A percentile compares a stretch with the other conserved stretches of the same genome.
Evolutionary conservation across 192 early-diverging fungal genomes (phyloP).

Genomic region (Piromyces finnis): DNA sequence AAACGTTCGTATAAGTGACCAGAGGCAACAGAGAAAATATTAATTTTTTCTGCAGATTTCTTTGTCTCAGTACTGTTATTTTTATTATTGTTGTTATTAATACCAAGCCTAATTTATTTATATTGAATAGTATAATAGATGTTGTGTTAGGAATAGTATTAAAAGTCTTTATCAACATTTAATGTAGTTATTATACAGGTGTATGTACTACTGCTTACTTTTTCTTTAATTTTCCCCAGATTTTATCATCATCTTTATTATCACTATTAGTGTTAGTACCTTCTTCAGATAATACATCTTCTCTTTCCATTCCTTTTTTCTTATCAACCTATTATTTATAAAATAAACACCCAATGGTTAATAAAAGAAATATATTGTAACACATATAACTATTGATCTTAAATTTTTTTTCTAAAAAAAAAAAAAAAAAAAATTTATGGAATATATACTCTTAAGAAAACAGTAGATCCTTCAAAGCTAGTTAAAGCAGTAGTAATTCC

Average conservation of each 20-base stretch:
- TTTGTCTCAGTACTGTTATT: background rate
- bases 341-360: too few species aligned
- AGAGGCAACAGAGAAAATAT: conserved; percentile 95
- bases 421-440: too few species aligned
- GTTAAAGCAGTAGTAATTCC: background rate
- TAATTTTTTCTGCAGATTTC: conserved; percentile 34
- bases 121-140: too few species aligned
- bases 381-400: too few species aligned
- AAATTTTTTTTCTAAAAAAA: too few species aligned
- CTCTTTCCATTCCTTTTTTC: conserved; percentile 59
- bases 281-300: conserved; percentile 39
- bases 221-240: conserved; percentile 40
- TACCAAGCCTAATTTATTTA: conserved; percentile 2
- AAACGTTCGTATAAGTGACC: conserved; percentile 97
- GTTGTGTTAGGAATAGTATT: too few species aligned
- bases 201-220: too few species aligned
- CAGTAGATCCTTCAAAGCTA: background rate
- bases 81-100: too few species aligned
- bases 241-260: conserved; percentile 4
- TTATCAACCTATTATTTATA: conserved; percentile 58
- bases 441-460: background rate
- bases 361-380: too few species aligned
- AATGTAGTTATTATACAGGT: too few species aligned
- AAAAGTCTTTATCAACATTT: too few species aligned
- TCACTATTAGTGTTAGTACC: conserved; percentile 4